These are phyloP conservation scores for Schizosaccharomyces osmophilus DNA, from an alignment of 805 yeast genomes.

Conservation along the genomic window DNA sequence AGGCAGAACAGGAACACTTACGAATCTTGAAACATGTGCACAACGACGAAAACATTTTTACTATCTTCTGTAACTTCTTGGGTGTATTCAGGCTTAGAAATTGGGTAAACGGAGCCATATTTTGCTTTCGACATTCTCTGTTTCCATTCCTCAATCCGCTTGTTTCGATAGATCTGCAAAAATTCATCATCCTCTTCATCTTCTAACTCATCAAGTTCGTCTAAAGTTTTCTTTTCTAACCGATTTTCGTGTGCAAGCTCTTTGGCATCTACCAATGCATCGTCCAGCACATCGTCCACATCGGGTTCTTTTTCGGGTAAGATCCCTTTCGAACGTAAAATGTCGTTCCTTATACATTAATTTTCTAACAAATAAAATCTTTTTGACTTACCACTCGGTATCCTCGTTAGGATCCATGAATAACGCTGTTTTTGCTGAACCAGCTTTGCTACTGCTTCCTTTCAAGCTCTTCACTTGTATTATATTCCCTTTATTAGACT, in stretches of 20 bases:
- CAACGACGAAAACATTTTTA: slow-evolving; percentile 33
- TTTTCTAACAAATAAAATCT: neutral
- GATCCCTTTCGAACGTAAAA: slow-evolving; percentile 66
- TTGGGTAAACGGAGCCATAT: slow-evolving; percentile 55
- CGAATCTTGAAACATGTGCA: slow-evolving; percentile 28
- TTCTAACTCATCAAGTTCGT: slow-evolving; percentile 73
- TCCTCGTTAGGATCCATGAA: slow-evolving; percentile 70
- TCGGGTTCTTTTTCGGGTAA: slow-evolving; percentile 81
- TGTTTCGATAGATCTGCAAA: slow-evolving; percentile 46
- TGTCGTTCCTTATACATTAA: slow-evolving; percentile 44
- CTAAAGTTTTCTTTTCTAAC: slow-evolving; percentile 37
- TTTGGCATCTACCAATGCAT: slow-evolving; percentile 64
- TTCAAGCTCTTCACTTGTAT: no score
- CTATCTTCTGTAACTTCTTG: slow-evolving; percentile 69
- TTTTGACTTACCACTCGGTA: slow-evolving; percentile 42
- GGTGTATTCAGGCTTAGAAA: slow-evolving; percentile 72
- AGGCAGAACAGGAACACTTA: neutral
- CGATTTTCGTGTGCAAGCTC: slow-evolving; percentile 48
- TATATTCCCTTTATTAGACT: no score
- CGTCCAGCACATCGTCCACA: slow-evolving; percentile 68
- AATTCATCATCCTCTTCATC: slow-evolving; percentile 69
- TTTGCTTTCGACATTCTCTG: slow-evolving; percentile 25
- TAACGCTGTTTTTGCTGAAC: no score
- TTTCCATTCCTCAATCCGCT: slow-evolving; percentile 52
- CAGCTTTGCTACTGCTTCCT: no score